Evolutionary conservation across 2,329 filamentous ascomycete species (phyloP), one percentile per base, ranked within the genome.

Genomic region (Cyphellophora attinorum): DNA sequence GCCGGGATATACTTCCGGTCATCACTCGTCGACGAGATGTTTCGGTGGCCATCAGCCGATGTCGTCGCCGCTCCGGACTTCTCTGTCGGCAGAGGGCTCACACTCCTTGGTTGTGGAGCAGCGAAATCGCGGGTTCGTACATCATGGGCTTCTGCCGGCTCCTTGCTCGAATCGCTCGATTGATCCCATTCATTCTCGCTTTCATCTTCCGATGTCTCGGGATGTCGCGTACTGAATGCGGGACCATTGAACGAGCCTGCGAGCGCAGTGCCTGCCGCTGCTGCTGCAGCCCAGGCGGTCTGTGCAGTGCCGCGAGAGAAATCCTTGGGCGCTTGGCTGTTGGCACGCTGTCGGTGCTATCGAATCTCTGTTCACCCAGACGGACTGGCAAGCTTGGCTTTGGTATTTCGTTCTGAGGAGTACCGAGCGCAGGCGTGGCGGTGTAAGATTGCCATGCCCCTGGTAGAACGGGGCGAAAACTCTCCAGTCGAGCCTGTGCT

Each of bases 361-460:
- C 41, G 8, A 29, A 12, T n/a, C 29, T 28, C 10, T 29, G 11
- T 11, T 34, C 31, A 19, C 29, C 35, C 19, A 37, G 34, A 10
- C 27, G 32, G 18, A 33, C 30, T 16, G 27, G 19, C 35, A 27
- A 31, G 37, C n/a, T 8, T 5, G 17, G 29, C 11, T 29, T 34
- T 15, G 34, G 29, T 23, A 19, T 25, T 10, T 27, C 31, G 25
- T 33, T 29, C 14, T 19, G 16, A 19, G 41, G 34, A 10, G 32
- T 38, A 11, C 11, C 27, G 29, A 29, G 19, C 5, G 29, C 40
- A n/a, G 35, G 37, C 14, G 37, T 36, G 11, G n/a, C 32, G 2
- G 59, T 57, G 39, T 59, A 67, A 19, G 68, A 72, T 34, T 70
- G 61, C 69, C 68, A 72, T 34, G 64, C 65, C 14, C 69, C 69